phyloP scores from a whole-genome alignment of 805 yeast genomes.

The Lachancea meyersii region DNA sequence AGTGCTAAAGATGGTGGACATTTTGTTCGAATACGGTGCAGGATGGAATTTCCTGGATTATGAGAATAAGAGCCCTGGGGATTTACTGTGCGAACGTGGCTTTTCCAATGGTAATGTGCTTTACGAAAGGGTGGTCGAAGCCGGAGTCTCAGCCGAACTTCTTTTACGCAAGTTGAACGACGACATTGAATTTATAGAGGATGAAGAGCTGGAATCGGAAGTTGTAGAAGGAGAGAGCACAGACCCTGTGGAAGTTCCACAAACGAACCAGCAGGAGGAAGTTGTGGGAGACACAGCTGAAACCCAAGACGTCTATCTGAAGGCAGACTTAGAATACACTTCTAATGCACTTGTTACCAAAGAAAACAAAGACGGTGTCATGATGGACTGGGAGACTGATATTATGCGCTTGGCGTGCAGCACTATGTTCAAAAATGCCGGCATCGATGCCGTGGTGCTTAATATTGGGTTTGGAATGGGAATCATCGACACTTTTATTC shows the following conservation, averaged over 20 bases:
- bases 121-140: constrained; percentile 53
- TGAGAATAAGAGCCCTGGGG: constrained; percentile 77
- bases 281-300: constrained; percentile 53
- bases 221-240: constrained; percentile 13
- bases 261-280: constrained; percentile 13
- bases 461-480: constrained; percentile 98
- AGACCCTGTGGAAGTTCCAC: constrained; percentile 12
- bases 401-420: constrained; percentile 79
- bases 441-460: constrained; percentile 44
- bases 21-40: constrained; percentile 77
- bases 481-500: constrained; percentile 77
- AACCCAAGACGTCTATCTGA: constrained; percentile 56
- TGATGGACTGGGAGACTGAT: constrained; percentile 94
- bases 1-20: constrained; percentile 51
- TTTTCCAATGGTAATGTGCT: constrained; percentile 36
- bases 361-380: constrained; percentile 78
- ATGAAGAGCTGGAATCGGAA: constrained; percentile 17
- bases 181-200: constrained; percentile 55
- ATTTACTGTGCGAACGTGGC: constrained; percentile 56
- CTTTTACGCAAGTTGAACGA: constrained; percentile 60
- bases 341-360: constrained; percentile 66
- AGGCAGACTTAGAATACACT: constrained; percentile 58
- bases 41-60: constrained; percentile 82
- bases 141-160: constrained; percentile 88
- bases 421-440: constrained; percentile 46